Evolutionary conservation across 306 rosid genomes (phyloP).

Genomic region (Cucumis cinereus): DNA sequence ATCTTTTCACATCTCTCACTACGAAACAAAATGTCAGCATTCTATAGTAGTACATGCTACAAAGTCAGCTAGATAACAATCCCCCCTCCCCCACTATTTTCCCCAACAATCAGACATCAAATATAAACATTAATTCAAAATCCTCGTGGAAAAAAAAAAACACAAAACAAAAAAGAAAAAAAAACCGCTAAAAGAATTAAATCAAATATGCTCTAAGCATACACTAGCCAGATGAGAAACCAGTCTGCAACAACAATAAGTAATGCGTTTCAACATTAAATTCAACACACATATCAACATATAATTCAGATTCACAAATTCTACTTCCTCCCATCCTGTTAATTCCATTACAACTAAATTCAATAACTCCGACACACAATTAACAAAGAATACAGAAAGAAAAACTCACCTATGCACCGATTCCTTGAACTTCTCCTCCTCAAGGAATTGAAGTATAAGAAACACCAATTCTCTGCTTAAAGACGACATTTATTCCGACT

Average conservation of each 20-base stretch:
- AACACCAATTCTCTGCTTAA: constrained; percentile 81
- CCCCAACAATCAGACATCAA: neutral
- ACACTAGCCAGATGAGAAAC: neutral
- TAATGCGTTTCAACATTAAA: neutral
- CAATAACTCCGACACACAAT: neutral
- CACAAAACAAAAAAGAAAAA: too few relatives aligned
- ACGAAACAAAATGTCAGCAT: neutral
- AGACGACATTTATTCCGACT: constrained; percentile 38
- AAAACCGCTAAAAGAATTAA: neutral
- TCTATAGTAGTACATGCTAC: neutral
- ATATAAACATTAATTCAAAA: neutral
- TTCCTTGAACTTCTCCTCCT: constrained; percentile 67
- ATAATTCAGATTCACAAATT: neutral
- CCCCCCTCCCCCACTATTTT: neutral
- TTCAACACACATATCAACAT: neutral
- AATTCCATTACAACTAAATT: neutral
- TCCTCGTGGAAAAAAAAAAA: neutral
- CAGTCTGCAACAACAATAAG: neutral
- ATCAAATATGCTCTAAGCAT: neutral
- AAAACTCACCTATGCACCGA: constrained; percentile 54
- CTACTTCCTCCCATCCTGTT: neutral
- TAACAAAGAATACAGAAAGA: neutral
- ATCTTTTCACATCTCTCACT: neutral
- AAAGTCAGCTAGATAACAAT: neutral
- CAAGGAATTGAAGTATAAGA: constrained; percentile 79